Percentiles rank a stretch among this genome's conserved stretches.
These are phyloP conservation scores for Claviceps cyperi DNA, from an alignment of 2,329 filamentous ascomycete species.

Conservation along the genomic window DNA sequence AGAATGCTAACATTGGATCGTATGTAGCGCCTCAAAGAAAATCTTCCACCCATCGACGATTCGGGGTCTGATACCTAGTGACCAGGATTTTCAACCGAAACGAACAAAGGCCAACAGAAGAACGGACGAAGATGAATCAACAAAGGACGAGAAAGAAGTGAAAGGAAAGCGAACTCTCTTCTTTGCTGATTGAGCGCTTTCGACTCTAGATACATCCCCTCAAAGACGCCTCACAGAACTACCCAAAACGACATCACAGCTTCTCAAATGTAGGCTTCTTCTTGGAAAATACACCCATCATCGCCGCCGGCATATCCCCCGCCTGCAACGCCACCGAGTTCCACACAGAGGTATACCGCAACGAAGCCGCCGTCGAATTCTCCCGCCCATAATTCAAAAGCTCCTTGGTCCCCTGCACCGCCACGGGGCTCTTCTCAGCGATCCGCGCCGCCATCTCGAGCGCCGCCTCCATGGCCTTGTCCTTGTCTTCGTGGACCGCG, in stretches of 20 bases:
- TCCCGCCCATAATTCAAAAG: conserved; percentile 71
- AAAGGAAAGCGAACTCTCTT: background rate
- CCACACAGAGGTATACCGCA: conserved; percentile 79
- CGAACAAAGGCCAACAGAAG: background rate
- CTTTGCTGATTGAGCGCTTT: background rate
- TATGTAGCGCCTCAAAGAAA: conserved; percentile 34
- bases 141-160: background rate
- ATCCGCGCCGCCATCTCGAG: conserved; percentile 50
- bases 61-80: conserved; percentile 32
- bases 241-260: conserved; percentile 33
- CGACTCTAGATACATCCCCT: background rate
- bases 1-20: background rate
- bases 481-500: conserved; percentile 48
- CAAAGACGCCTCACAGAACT: too few species aligned
- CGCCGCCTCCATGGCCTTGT: conserved; percentile 45
- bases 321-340: conserved; percentile 75
- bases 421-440: conserved; percentile 73
- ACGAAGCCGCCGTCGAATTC: conserved; percentile 58
- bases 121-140: background rate
- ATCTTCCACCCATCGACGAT: conserved; percentile 35
- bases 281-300: conserved; percentile 65
- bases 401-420: conserved; percentile 78
- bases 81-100: background rate
- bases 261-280: conserved; percentile 74
- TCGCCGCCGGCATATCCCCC: conserved; percentile 56